A percentile compares a stretch with the other conserved stretches of the same genome.
Conservation (phyloP, 257 asterid species). For the Nemophila menziesii region DNA sequence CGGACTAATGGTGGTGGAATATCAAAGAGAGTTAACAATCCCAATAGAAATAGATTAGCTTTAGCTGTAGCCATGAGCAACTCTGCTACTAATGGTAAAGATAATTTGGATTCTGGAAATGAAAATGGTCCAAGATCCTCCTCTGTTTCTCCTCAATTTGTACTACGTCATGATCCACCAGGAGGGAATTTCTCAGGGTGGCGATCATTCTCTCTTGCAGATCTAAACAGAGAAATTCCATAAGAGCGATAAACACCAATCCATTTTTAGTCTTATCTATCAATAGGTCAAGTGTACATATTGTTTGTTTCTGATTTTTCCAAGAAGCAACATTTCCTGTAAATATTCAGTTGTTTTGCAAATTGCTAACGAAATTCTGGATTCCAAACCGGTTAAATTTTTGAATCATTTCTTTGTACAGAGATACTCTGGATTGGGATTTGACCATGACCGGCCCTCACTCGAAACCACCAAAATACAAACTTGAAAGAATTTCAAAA, state of each 20-base stretch:
- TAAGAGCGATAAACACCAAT: neutral
- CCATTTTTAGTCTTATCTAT: too few relatives aligned
- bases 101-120: neutral
- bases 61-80: slow-evolving; percentile 37
- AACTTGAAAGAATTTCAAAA: too few relatives aligned
- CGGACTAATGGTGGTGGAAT: slow-evolving; percentile 38
- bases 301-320: too few relatives aligned
- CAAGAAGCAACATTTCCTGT: neutral
- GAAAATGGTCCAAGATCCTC: neutral
- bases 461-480: too few relatives aligned
- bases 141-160: slow-evolving; percentile 1
- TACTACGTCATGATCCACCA: slow-evolving; percentile 8
- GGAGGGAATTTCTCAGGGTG: slow-evolving; percentile 21
- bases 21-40: slow-evolving; percentile 30
- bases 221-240: slow-evolving; percentile 35
- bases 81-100: slow-evolving; percentile 10
- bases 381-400: too few relatives aligned
- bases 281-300: neutral
- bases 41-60: slow-evolving; percentile 30
- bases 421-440: too few relatives aligned
- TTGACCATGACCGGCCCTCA: too few relatives aligned
- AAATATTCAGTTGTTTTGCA: neutral
- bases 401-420: too few relatives aligned
- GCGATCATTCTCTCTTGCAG: slow-evolving; percentile 63
- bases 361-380: neutral